Evolutionary conservation across 257 asterid genomes (phyloP).

Genomic region (Solanum sejunctum): DNA sequence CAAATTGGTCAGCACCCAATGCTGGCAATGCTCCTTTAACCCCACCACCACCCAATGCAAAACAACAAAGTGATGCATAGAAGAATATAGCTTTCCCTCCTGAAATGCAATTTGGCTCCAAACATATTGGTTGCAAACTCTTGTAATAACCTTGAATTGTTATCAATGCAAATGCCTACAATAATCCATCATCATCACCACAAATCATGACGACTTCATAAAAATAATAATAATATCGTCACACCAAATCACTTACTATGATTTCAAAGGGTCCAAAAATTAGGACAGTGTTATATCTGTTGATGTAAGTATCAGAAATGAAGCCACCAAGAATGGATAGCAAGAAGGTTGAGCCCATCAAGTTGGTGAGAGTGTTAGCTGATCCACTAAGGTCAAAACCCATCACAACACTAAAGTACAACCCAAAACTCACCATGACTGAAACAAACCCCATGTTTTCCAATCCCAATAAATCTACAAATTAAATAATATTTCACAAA

Average conservation of each 20-base stretch:
- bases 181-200: not conserved
- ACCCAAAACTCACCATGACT: slow-evolving; percentile 53
- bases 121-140: slow-evolving; percentile 49
- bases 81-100: slow-evolving; percentile 48
- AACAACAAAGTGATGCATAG: slow-evolving; percentile 38
- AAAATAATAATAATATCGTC: too few relatives aligned
- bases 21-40: slow-evolving; percentile 68
- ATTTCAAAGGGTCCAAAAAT: slow-evolving; percentile 53
- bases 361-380: slow-evolving; percentile 63
- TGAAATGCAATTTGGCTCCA: slow-evolving; percentile 33
- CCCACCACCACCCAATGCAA: slow-evolving; percentile 73
- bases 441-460: slow-evolving; percentile 70
- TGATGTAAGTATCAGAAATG: slow-evolving; percentile 61
- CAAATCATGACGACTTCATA: not conserved
- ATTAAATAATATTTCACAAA: not conserved
- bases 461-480: slow-evolving; percentile 35
- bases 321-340: slow-evolving; percentile 63
- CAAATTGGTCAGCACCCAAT: slow-evolving; percentile 84
- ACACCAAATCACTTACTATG: slow-evolving; percentile 11
- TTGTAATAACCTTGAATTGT: slow-evolving; percentile 59
- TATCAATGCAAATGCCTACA: slow-evolving; percentile 67
- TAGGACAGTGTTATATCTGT: slow-evolving; percentile 43
- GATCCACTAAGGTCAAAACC: slow-evolving; percentile 29
- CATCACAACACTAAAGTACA: slow-evolving; percentile 36
- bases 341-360: slow-evolving; percentile 76